phyloP scores from a whole-genome alignment of 345 rosid species.

The Ricinus communis region DNA sequence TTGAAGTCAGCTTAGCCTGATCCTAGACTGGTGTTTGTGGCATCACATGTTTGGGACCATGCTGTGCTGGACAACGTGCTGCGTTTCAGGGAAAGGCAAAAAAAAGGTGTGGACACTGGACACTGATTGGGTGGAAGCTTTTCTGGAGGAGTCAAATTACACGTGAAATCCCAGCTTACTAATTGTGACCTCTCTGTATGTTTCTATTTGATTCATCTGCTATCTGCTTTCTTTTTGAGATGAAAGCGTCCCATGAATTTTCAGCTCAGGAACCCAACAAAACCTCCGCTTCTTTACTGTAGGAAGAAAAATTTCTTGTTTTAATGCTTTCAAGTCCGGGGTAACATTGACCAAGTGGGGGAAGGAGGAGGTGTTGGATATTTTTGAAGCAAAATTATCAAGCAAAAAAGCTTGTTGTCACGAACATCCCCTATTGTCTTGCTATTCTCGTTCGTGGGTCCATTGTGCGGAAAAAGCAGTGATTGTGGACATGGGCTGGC shows the following conservation, averaged over 20 bases:
- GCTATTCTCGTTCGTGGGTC: constrained; percentile 13
- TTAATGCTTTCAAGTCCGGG: neutral
- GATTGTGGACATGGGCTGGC: neutral
- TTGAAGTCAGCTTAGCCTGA: constrained; percentile 2
- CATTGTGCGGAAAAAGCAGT: constrained; percentile 1
- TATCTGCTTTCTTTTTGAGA: neutral
- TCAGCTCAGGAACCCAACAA: neutral
- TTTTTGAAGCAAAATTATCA: neutral
- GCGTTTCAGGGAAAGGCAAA: too few relatives aligned
- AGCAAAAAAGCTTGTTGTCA: neutral
- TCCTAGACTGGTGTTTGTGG: too few relatives aligned
- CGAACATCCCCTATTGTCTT: neutral
- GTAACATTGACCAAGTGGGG: neutral
- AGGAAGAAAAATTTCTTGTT: neutral
- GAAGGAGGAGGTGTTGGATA: neutral
- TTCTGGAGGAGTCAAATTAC: constrained; percentile 8
- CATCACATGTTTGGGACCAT: constrained; percentile 26
- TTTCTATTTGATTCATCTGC: constrained; percentile 18
- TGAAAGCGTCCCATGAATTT: constrained; percentile 4
- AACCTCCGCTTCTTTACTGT: neutral
- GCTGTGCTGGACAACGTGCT: constrained; percentile 13
- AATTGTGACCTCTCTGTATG: constrained; percentile 20
- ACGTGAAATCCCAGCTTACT: constrained; percentile 15
- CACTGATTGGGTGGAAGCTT: constrained; percentile 15
- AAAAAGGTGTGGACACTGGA: constrained; percentile 19